Evolutionary conservation across 176 grass and related monocot species (phyloP), one percentile per base, ranked within the genome.

Genomic region (Eragrostis curvula): DNA sequence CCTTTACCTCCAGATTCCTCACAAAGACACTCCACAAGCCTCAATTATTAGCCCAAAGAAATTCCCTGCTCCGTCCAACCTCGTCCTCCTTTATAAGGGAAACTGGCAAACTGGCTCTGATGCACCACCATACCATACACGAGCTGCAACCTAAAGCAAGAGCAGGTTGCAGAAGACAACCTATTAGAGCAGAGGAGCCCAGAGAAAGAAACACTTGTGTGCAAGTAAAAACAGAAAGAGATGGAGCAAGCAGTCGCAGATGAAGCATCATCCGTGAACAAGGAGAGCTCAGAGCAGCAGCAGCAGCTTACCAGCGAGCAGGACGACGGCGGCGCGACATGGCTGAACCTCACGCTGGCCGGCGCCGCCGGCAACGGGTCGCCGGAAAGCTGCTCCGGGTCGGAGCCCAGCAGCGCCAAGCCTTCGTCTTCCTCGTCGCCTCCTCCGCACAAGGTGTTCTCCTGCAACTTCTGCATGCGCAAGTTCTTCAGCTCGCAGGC

Each of bases 401-500:
- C 89, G 3, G 71, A 85, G 14, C 74, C 85, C 28, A n/a, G n/a
- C 32, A 36, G 32, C 32, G 32, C 32, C 32, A 85, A 87, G 74
- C 48, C 80, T 57, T 39, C 89, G 11, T 18, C 80, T 1, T 27
- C 58, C 4, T 3, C 36, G 2, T 10, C 75, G 15, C 23, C 41
- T 40, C 25, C 59, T 10, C 90, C 90, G 43, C 86, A 88, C 66
- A 97, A 97, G 80, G 88, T 97, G 70, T 97, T 91, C 90, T 97
- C 94, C 23, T 97, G 94, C 66, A 97, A 97, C 77, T 97, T 91
- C 76, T 97, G 94, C 86, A 85, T 91, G 86, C 84, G 91, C 36
- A 97, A 97, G 75, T 97, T 97, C 67, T 93, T 91, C 83, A 97
- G 91, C 88, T 97, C 94, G 12, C 94, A 97, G 57, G 94, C 94